phyloP scores from a whole-genome alignment of 192 early-diverging fungal species.

The Globomyces pollinis-pini region DNA sequence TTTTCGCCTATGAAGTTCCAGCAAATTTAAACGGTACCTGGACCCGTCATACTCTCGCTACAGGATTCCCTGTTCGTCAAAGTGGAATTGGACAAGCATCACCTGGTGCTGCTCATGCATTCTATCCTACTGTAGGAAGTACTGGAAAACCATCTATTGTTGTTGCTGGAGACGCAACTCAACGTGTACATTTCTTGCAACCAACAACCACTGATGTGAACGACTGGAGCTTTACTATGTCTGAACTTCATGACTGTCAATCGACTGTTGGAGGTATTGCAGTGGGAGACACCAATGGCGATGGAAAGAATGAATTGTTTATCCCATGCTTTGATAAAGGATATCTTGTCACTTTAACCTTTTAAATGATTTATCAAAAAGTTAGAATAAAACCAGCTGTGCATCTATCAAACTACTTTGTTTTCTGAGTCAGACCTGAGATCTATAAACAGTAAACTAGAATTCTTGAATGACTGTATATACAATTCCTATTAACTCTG shows the following conservation, averaged over 20 bases:
- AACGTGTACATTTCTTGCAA: neutral
- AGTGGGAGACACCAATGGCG: slow-evolving; percentile 12
- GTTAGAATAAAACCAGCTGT: too few species aligned
- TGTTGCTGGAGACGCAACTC: slow-evolving; percentile 15
- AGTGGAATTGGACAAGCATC: slow-evolving; percentile 13
- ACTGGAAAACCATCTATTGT: slow-evolving; percentile 15
- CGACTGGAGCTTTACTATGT: slow-evolving; percentile 18
- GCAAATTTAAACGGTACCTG: neutral
- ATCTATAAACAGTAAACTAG: too few species aligned
- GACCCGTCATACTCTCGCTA: slow-evolving; percentile 4
- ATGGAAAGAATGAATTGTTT: slow-evolving; percentile 15
- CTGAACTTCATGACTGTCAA: slow-evolving; percentile 10
- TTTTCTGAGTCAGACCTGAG: too few species aligned
- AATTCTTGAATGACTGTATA: too few species aligned
- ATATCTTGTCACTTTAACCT: slow-evolving; percentile 4
- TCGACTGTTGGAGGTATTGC: slow-evolving; percentile 17
- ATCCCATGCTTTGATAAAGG: slow-evolving; percentile 18
- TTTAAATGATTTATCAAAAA: slow-evolving; percentile 1
- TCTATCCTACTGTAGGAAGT: slow-evolving; percentile 4
- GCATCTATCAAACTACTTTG: too few species aligned
- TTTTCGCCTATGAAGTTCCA: slow-evolving; percentile 8
- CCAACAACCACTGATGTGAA: slow-evolving; percentile 6
- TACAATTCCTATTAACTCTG: too few species aligned
- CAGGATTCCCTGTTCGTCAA: slow-evolving; percentile 10
- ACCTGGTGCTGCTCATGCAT: slow-evolving; percentile 12